Evolutionary conservation across 2,329 filamentous ascomycete species (phyloP).

Genomic region (Cercospora citrullina): DNA sequence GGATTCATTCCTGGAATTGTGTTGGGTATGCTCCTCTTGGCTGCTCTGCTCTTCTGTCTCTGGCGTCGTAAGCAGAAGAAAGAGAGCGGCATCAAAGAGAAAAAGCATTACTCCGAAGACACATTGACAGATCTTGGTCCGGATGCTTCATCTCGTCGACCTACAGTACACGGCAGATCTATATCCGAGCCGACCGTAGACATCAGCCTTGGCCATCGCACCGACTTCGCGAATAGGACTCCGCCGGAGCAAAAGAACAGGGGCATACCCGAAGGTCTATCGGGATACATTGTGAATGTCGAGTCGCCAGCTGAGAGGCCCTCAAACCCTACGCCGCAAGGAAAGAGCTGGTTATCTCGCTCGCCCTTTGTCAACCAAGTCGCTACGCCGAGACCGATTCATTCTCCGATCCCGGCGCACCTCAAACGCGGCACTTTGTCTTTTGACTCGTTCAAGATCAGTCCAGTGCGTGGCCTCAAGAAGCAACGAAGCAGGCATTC

Average conservation of each 20-base stretch:
- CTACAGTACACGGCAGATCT: constrained; percentile 35
- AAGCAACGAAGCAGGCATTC: constrained; percentile 38
- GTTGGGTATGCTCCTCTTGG: constrained; percentile 33
- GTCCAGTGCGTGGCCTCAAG: constrained; percentile 35
- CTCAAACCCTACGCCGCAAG: constrained; percentile 22
- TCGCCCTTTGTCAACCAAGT: constrained; percentile 35
- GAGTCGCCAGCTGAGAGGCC: constrained; percentile 25
- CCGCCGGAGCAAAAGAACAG: constrained; percentile 29
- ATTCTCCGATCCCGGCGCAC: constrained; percentile 34
- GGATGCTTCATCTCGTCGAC: constrained; percentile 24
- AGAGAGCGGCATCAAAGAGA: constrained; percentile 23
- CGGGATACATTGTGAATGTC: constrained; percentile 28
- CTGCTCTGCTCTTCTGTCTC: constrained; percentile 32
- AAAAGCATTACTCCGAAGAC: constrained; percentile 31
- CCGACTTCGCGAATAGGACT: constrained; percentile 38
- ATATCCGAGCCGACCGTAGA: constrained; percentile 39
- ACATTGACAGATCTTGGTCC: constrained; percentile 34
- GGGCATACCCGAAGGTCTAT: constrained; percentile 11
- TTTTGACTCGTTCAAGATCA: constrained; percentile 31
- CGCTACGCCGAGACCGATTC: constrained; percentile 29
- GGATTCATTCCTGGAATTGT: constrained; percentile 40
- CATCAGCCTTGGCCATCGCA: constrained; percentile 32
- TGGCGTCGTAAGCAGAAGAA: constrained; percentile 24
- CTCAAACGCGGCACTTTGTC: constrained; percentile 38
- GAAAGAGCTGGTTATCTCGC: constrained; percentile 29